Evolutionary conservation across 2,329 filamentous ascomycete genomes (phyloP).

Genomic region (Phialemonium atrogriseum): DNA sequence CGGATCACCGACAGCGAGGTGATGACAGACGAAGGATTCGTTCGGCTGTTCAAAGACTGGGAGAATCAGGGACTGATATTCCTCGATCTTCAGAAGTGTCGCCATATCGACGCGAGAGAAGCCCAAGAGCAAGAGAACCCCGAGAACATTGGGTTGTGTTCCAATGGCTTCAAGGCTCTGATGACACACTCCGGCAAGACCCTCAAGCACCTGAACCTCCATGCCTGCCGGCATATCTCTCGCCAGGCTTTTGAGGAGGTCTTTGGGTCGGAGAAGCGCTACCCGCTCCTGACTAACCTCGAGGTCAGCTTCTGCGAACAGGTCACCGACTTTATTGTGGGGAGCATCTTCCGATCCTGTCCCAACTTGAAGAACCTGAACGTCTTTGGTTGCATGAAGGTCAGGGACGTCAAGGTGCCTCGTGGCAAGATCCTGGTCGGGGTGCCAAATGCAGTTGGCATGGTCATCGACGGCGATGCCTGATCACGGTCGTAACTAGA

Average conservation of each 20-base stretch:
- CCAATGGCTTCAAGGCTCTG: constrained; percentile 66
- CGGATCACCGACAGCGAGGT: constrained; percentile 70
- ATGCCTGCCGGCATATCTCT: constrained; percentile 76
- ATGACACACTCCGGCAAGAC: constrained; percentile 72
- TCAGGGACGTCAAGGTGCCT: constrained; percentile 44
- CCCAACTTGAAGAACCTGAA: constrained; percentile 51
- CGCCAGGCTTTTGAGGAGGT: constrained; percentile 63
- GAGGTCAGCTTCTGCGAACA: constrained; percentile 71
- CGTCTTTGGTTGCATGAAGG: constrained; percentile 59
- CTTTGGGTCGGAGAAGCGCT: constrained; percentile 54
- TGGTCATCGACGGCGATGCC: constrained; percentile 48
- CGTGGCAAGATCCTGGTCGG: constrained; percentile 48
- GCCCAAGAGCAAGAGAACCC: constrained; percentile 57
- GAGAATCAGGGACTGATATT: constrained; percentile 60
- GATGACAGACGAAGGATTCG: constrained; percentile 69
- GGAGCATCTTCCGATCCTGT: constrained; percentile 55
- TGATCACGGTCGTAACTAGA: too few species aligned
- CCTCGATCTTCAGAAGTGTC: constrained; percentile 69
- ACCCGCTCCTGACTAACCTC: constrained; percentile 60
- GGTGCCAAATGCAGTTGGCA: constrained; percentile 49
- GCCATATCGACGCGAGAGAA: constrained; percentile 70
- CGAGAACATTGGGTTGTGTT: constrained; percentile 63
- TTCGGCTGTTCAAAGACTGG: constrained; percentile 67
- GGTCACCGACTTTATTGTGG: constrained; percentile 57
- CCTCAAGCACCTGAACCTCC: constrained; percentile 64